A percentile compares a stretch with the other conserved stretches of the same genome.
Evolutionary conservation across 768 basidiomycete genomes (phyloP).

Genomic region (Russula brevipes): DNA sequence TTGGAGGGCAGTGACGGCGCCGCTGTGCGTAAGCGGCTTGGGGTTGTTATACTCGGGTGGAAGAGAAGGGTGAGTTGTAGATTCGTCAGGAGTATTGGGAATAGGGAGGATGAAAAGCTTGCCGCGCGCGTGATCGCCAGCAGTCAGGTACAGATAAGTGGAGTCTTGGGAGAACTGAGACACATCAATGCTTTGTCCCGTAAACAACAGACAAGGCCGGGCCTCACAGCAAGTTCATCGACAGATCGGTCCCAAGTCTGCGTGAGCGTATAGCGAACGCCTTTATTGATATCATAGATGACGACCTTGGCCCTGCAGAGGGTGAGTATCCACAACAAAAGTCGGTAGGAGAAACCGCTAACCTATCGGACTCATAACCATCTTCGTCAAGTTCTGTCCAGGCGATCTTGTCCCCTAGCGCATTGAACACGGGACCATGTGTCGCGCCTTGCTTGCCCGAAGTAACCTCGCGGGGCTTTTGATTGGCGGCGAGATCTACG

Average conservation of each 20-base stretch:
- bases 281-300: constrained; percentile 64
- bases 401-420: constrained; percentile 63
- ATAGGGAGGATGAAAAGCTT: constrained; percentile 70
- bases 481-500: constrained; percentile 49
- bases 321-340: background rate
- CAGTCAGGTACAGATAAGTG: constrained; percentile 62
- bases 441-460: constrained; percentile 82
- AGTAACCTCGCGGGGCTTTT: constrained; percentile 62
- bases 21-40: constrained; percentile 50
- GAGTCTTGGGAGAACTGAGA: constrained; percentile 70
- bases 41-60: constrained; percentile 47
- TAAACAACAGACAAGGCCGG: background rate
- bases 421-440: constrained; percentile 63
- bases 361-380: constrained; percentile 87
- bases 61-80: constrained; percentile 48
- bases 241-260: constrained; percentile 85
- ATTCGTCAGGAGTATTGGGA: constrained; percentile 53
- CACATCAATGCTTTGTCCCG: background rate
- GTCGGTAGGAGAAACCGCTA: constrained; percentile 9
- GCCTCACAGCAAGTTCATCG: constrained; percentile 50
- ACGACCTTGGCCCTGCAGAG: constrained; percentile 62
- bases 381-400: constrained; percentile 88
- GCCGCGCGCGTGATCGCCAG: constrained; percentile 70
- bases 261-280: constrained; percentile 68
- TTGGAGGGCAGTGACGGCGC: constrained; percentile 58